These are phyloP conservation scores for Cronartium quercuum DNA, from an alignment of 1,284 basidiomycete species.

Conservation along the genomic window DNA sequence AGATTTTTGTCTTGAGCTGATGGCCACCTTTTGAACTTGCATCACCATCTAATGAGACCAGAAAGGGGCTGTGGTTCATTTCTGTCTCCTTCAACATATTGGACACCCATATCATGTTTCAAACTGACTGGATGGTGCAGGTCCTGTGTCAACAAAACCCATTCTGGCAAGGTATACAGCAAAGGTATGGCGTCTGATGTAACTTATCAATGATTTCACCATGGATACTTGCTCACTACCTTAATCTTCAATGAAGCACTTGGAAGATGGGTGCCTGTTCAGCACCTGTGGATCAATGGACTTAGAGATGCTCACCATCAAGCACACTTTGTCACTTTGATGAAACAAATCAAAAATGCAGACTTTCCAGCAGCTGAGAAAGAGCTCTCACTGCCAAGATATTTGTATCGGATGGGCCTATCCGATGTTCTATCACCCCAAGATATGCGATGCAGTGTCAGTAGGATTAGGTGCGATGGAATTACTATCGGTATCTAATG, in stretches of 20 bases:
- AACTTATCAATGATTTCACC: background rate
- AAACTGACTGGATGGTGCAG: background rate
- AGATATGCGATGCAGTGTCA: no score
- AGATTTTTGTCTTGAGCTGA: no score
- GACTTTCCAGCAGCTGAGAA: background rate
- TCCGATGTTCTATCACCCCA: no score
- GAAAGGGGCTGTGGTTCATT: background rate
- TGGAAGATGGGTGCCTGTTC: background rate
- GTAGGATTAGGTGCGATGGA: no score
- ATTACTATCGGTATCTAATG: no score
- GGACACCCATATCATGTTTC: background rate
- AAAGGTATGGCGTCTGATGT: background rate
- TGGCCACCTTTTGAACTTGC: no score
- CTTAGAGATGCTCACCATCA: background rate
- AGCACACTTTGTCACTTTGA: background rate
- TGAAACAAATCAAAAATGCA: background rate
- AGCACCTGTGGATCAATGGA: background rate
- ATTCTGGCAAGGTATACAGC: background rate
- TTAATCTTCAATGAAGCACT: background rate
- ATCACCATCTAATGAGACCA: background rate
- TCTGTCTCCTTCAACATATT: background rate
- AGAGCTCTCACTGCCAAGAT: background rate
- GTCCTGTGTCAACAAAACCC: background rate
- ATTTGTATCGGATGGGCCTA: no score
- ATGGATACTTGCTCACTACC: constrained; percentile 1